These are phyloP conservation scores for Candida ipomoeae DNA, from an alignment of 805 yeast species.

Conservation along the genomic window DNA sequence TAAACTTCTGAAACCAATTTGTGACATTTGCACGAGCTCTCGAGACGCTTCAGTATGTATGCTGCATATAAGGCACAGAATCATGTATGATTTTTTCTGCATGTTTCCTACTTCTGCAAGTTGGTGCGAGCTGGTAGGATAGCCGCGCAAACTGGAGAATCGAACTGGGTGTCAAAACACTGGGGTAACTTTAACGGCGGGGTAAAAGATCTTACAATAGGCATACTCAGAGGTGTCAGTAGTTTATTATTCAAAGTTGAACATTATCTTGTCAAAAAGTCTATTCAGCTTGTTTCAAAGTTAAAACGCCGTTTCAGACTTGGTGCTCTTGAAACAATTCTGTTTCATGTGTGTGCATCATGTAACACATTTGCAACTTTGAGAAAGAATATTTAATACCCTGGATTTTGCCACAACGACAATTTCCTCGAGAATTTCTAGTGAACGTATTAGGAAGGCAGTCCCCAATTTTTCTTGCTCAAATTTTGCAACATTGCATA, in stretches of 20 bases:
- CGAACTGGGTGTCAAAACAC: neutral
- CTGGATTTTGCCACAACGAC: neutral
- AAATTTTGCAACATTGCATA: neutral
- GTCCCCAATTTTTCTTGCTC: neutral
- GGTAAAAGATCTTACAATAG: neutral
- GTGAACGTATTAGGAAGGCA: neutral
- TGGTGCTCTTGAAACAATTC: neutral
- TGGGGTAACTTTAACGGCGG: neutral
- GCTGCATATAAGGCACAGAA: neutral
- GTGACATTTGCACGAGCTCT: neutral
- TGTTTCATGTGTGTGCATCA: neutral
- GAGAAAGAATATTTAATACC: neutral
- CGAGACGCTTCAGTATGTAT: neutral
- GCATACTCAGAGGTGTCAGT: neutral
- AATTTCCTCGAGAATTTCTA: neutral
- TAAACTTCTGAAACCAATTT: neutral
- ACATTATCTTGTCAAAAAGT: neutral
- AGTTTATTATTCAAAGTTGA: neutral
- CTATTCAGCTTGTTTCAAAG: neutral
- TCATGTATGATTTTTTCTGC: constrained; percentile 1
- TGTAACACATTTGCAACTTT: neutral
- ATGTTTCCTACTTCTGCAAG: constrained; percentile 1
- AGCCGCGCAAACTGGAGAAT: constrained; percentile 1
- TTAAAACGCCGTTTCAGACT: neutral
- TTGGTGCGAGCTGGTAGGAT: constrained; percentile 1